Base-by-base conservation (phyloP, 176 grass and related monocot species). In the Oryza nivara region DNA sequence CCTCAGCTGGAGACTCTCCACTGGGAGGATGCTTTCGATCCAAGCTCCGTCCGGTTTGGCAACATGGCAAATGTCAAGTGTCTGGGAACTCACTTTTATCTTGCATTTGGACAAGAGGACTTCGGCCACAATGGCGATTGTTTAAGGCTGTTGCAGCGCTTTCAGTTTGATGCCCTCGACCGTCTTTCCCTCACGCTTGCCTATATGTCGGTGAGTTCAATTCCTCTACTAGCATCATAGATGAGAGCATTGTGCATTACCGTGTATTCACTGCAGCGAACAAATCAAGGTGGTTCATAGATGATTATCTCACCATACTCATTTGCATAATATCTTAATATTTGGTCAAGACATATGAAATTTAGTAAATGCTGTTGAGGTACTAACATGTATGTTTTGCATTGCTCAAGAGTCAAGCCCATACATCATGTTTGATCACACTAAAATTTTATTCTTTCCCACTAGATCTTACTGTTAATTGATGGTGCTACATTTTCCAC, bases 1-100 rank as follows among this genome's bases (percentile, higher is more conserved):
- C 66, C 52, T 32, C 14, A 40, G 78, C 63, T 88, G 15, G 7
- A 40, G 6, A 25, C 11, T 4, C 73, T 88, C 6, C 15, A 30
- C 0, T 88, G 86, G 80, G 7, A 0, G 0, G 66, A 77, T 88
- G 25, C 30, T 4, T 78, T 22, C 28, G 73, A 88, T 65, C 28
- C 86, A 14, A 40, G 40, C 66, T 71, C 86, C 1, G 66, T 82
- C 6, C 79, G 71, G 16, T 43, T 88, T 65, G 66, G 40, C 9
- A 30, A 6, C 0, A 45, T 60, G 51, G 9, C 23, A 2, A 51
- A 52, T 30, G 41, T 88, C 1, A 13, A 71, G 19, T 38, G 5
- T 20, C 13, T 88, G 30, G 1, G 1, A 11, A 14, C 74, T 2
- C 25, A 0, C 10, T 3, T 9, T 23, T 87, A 66, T 4, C 5